phyloP scores from a whole-genome alignment of 2,329 filamentous ascomycete species.

The Claviceps africana region DNA sequence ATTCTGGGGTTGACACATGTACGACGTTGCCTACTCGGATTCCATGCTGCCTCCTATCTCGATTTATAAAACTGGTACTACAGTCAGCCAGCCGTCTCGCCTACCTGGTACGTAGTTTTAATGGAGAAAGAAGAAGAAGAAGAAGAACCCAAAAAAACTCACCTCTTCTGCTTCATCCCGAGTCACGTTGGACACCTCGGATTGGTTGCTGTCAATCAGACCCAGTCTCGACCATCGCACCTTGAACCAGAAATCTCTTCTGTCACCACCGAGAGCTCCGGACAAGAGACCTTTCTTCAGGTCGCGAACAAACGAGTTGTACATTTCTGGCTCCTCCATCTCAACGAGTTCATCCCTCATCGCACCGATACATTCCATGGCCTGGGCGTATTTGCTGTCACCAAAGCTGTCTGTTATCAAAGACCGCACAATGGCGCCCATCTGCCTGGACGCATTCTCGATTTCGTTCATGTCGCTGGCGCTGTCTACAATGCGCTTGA shows the following conservation, averaged over 20 bases:
- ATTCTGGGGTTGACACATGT: background rate
- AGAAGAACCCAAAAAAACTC: constrained; percentile 8
- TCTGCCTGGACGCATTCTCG: constrained; percentile 55
- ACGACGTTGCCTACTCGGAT: background rate
- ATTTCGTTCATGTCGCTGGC: constrained; percentile 49
- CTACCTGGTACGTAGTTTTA: background rate
- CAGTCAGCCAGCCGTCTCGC: constrained; percentile 11
- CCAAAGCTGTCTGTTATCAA: constrained; percentile 63
- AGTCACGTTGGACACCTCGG: constrained; percentile 50
- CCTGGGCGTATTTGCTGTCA: constrained; percentile 58
- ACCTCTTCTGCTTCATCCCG: constrained; percentile 58
- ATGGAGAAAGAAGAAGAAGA: background rate
- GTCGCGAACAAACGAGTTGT: constrained; percentile 57
- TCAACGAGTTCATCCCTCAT: constrained; percentile 66
- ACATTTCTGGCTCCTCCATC: constrained; percentile 61
- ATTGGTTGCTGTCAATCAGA: constrained; percentile 51
- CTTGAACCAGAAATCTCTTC: constrained; percentile 70
- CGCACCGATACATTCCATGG: constrained; percentile 60
- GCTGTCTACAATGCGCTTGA: constrained; percentile 61
- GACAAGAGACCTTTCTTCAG: constrained; percentile 60
- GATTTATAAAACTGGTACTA: constrained; percentile 22
- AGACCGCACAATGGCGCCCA: constrained; percentile 54
- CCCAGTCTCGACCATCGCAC: constrained; percentile 55
- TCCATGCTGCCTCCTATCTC: constrained; percentile 10
- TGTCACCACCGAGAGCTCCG: constrained; percentile 59